A percentile compares a stretch with the other conserved stretches of the same genome.
Conservation (phyloP, 768 basidiomycete genomes). For the Boletus insuetus region DNA sequence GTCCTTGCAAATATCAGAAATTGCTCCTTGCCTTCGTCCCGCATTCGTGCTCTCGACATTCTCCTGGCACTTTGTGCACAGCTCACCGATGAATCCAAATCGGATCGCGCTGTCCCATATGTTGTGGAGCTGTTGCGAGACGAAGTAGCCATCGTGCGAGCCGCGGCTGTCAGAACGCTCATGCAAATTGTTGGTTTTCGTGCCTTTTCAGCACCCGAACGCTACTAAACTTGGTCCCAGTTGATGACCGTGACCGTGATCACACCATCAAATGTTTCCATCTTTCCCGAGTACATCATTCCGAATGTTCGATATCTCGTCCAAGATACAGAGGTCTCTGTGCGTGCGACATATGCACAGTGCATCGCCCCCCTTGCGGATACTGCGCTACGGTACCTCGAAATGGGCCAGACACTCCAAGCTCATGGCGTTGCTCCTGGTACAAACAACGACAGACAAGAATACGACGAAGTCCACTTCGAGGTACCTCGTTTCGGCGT, state of each 20-base stretch:
- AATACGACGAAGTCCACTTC: conserved; percentile 75
- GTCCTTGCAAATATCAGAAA: conserved; percentile 89
- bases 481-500: conserved; percentile 50
- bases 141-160: conserved; percentile 79
- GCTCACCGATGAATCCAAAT: conserved; percentile 90
- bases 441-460: conserved; percentile 49
- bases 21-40: conserved; percentile 81
- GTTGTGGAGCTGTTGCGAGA: conserved; percentile 87
- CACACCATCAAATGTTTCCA: conserved; percentile 57
- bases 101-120: conserved; percentile 92
- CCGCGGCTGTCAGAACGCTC: conserved; percentile 70
- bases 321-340: conserved; percentile 81
- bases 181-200: conserved; percentile 70
- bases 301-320: conserved; percentile 84
- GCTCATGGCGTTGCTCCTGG: conserved; percentile 65
- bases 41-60: conserved; percentile 80
- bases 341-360: conserved; percentile 79
- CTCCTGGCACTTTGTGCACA: conserved; percentile 78
- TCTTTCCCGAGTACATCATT: conserved; percentile 94
- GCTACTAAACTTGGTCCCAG: conserved; percentile 36
- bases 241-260: conserved; percentile 69
- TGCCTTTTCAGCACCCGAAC: background rate
- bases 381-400: conserved; percentile 82
- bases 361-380: conserved; percentile 84
- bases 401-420: conserved; percentile 90